Percentiles rank a stretch among this genome's conserved stretches.
phyloP scores from a whole-genome alignment of 2,329 filamentous ascomycete species.

The Nemania sp. region DNA sequence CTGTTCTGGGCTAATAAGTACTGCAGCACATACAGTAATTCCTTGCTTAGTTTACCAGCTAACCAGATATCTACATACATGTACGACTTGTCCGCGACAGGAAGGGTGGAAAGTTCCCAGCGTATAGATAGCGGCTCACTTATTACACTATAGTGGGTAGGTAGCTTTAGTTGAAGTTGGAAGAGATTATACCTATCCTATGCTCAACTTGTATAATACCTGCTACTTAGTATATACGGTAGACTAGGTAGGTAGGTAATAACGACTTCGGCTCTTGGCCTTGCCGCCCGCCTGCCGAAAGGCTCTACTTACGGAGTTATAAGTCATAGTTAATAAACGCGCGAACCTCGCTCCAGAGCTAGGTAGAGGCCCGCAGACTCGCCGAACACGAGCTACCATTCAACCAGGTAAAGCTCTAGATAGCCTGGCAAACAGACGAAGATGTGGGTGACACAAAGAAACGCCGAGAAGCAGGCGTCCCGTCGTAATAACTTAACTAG shows the following conservation, averaged over 20 bases:
- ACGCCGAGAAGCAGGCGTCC: slow-evolving; percentile 39
- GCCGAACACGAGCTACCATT: slow-evolving; percentile 28
- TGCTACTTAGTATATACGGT: too few relatives aligned
- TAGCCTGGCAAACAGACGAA: slow-evolving; percentile 11
- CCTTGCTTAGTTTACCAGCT: slow-evolving; percentile 29
- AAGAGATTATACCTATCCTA: slow-evolving; percentile 6
- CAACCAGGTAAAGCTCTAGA: slow-evolving; percentile 1
- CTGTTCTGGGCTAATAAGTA: slow-evolving; percentile 27
- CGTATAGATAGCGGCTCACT: slow-evolving; percentile 23
- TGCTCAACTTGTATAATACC: slow-evolving; percentile 2
- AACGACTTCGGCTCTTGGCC: slow-evolving; percentile 17
- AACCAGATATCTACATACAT: slow-evolving; percentile 6
- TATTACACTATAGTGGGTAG: not conserved
- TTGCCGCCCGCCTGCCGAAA: slow-evolving; percentile 23
- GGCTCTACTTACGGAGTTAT: slow-evolving; percentile 20
- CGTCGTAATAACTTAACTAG: slow-evolving; percentile 32
- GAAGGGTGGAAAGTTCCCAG: slow-evolving; percentile 22
- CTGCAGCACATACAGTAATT: slow-evolving; percentile 34
- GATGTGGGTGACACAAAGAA: slow-evolving; percentile 32
- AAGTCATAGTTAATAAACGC: slow-evolving; percentile 13
- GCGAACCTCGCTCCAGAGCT: slow-evolving; percentile 27
- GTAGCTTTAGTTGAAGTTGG: slow-evolving; percentile 23
- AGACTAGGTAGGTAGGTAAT: slow-evolving; percentile 1
- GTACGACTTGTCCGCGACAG: slow-evolving; percentile 20
- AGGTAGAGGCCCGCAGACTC: slow-evolving; percentile 30